These are phyloP conservation scores for Trichoderma sp. DNA, from an alignment of 2,329 filamentous ascomycete species.

Conservation along the genomic window DNA sequence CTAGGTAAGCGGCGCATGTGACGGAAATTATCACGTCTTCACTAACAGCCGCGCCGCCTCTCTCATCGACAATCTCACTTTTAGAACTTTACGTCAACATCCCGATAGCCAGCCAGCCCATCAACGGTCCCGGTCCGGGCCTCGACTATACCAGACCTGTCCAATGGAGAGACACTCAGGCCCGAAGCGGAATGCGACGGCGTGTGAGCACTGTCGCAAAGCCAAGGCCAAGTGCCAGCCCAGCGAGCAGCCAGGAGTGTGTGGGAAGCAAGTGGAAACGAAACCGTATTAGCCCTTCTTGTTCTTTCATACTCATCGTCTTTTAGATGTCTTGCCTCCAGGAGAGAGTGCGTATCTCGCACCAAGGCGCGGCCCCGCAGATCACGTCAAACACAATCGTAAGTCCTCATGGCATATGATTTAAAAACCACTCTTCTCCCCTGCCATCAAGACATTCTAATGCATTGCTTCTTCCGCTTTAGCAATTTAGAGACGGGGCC, in stretches of 20 bases:
- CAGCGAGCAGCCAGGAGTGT: neutral
- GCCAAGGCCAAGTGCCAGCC: neutral
- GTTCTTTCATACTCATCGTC: neutral
- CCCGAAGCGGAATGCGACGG: neutral
- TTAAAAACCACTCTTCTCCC: neutral
- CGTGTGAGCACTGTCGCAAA: neutral
- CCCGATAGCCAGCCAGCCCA: neutral
- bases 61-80: neutral
- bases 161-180: neutral
- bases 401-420: neutral
- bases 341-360: neutral
- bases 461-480: neutral
- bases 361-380: neutral
- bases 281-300: too few species aligned
- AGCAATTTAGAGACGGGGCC: neutral
- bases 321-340: neutral
- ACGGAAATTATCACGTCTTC: neutral
- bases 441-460: neutral
- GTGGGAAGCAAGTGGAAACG: neutral
- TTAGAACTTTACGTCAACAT: neutral
- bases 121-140: neutral
- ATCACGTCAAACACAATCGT: neutral
- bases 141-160: neutral
- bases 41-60: neutral
- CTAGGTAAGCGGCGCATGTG: neutral